phyloP scores from a whole-genome alignment of 176 grass and related monocot species.

The Oryza officinalis region DNA sequence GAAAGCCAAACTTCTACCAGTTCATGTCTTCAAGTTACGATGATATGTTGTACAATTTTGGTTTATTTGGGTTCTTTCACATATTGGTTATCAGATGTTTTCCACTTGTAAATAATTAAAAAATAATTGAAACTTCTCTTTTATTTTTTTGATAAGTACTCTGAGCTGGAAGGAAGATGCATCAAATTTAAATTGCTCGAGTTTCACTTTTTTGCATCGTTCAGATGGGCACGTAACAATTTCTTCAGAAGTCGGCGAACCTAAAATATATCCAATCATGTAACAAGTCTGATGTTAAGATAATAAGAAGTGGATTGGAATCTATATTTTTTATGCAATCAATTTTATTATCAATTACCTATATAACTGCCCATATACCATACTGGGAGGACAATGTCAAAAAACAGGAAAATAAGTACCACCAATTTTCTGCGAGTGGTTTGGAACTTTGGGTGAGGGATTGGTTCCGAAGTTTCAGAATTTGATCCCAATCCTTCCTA shows the following conservation, averaged over 20 bases:
- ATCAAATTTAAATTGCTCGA: background rate
- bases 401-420: background rate
- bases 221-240: background rate
- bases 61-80: background rate
- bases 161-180: background rate
- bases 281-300: background rate
- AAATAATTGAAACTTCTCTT: background rate
- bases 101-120: background rate
- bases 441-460: background rate
- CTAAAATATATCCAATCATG: background rate
- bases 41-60: background rate
- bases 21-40: background rate
- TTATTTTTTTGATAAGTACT: background rate
- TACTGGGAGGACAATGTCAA: background rate
- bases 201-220: background rate
- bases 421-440: background rate
- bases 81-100: conserved; percentile 2
- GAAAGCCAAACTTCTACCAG: background rate
- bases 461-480: background rate
- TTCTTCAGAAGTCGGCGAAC: background rate
- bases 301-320: background rate
- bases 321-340: background rate
- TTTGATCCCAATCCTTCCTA: background rate
- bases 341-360: background rate
- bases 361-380: background rate